Evolutionary conservation across 2,329 filamentous ascomycete genomes (phyloP).

Genomic region (Teratosphaeria gauchensis): DNA sequence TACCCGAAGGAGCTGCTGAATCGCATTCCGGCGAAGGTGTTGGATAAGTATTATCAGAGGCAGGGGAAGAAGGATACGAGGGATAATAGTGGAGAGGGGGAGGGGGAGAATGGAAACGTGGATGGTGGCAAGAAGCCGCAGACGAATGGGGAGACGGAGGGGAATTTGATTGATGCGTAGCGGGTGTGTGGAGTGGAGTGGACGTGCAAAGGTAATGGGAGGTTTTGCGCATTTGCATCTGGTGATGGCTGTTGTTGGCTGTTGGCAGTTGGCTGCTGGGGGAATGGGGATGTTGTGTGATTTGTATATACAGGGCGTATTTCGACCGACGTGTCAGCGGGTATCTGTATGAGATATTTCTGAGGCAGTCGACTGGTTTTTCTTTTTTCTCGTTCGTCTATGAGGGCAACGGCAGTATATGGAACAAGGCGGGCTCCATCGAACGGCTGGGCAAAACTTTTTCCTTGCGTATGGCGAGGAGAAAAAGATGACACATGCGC

Average conservation of each 20-base stretch:
- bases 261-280: no score
- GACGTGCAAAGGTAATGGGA: no score
- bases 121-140: conserved; percentile 11
- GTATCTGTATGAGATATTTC: not conserved
- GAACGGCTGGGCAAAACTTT: no score
- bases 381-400: no score
- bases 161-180: conserved; percentile 3
- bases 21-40: conserved; percentile 52
- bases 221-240: no score
- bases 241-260: no score
- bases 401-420: no score
- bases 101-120: conserved; percentile 21
- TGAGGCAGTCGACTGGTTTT: no score
- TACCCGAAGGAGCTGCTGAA: conserved; percentile 98
- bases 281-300: not conserved
- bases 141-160: conserved; percentile 8
- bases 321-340: not conserved
- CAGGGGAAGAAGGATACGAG: conserved; percentile 29
- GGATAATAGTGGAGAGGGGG: no score
- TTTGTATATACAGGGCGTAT: not conserved
- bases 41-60: conserved; percentile 43
- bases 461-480: no score
- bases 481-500: no score
- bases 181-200: not conserved
- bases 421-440: no score